phyloP scores from a whole-genome alignment of 495 filamentous ascomycete genomes.

The Daldinia caldariorum region DNA sequence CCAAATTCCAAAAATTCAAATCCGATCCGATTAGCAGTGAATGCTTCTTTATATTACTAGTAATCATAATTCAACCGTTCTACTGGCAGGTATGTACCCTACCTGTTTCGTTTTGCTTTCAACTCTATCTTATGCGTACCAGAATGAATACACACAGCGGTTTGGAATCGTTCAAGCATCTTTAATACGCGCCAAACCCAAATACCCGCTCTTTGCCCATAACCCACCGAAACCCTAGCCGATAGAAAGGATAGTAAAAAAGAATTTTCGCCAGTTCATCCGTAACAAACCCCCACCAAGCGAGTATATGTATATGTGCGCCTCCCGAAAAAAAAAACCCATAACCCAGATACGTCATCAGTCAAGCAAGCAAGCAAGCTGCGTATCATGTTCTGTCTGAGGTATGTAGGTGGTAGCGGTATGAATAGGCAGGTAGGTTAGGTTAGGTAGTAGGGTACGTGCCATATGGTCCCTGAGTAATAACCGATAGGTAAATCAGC shows the following conservation, averaged over 20 bases:
- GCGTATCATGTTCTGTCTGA: no score
- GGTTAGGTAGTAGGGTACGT: neutral
- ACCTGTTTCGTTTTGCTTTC: neutral
- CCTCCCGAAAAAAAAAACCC: neutral
- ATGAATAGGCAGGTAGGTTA: neutral
- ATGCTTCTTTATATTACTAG: neutral
- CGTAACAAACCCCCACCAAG: neutral
- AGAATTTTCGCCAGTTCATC: neutral
- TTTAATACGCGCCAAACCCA: neutral
- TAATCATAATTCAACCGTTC: neutral
- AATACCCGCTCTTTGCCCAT: neutral
- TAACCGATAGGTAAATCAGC: neutral
- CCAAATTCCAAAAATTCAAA: neutral
- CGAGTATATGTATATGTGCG: slow-evolving; percentile 3
- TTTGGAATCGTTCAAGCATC: neutral
- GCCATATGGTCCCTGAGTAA: neutral
- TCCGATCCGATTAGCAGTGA: neutral
- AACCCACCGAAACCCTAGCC: neutral
- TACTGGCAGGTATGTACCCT: neutral
- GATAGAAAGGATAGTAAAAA: neutral
- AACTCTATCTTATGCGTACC: neutral
- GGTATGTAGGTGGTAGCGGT: neutral
- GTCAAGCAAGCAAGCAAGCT: neutral
- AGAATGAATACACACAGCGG: neutral
- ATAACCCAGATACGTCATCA: neutral